These are phyloP conservation scores for Cytospora mali DNA, from an alignment of 2,329 filamentous ascomycete species.

Conservation along the genomic window DNA sequence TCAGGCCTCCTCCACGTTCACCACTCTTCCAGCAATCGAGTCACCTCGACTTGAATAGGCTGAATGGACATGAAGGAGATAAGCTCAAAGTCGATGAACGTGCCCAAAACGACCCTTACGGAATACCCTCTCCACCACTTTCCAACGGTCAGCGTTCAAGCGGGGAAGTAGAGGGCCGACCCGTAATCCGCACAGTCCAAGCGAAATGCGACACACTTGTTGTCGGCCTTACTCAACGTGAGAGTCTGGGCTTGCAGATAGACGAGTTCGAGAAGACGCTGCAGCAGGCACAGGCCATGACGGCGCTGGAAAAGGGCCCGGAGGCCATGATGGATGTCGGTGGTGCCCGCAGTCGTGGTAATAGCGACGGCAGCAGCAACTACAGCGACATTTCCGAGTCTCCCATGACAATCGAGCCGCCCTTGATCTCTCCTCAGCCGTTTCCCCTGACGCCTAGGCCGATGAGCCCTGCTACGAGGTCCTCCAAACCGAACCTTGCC, in stretches of 20 bases:
- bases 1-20: conserved; percentile 13
- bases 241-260: conserved; percentile 53
- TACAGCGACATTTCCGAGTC: conserved; percentile 27
- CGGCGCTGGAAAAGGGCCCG: conserved; percentile 21
- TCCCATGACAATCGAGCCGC: conserved; percentile 24
- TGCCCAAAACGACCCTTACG: conserved; percentile 20
- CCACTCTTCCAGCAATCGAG: conserved; percentile 24
- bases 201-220: conserved; percentile 56
- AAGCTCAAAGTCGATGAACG: conserved; percentile 11
- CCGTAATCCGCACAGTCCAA: conserved; percentile 51
- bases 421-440: conserved; percentile 25
- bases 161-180: conserved; percentile 37
- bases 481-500: not conserved
- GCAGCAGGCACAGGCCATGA: conserved; percentile 34
- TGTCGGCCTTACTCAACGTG: conserved; percentile 47
- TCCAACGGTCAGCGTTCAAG: conserved; percentile 40
- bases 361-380: conserved; percentile 28
- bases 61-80: not conserved
- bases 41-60: conserved; percentile 12
- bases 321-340: not conserved
- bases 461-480: conserved; percentile 3
- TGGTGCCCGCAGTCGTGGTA: conserved; percentile 20
- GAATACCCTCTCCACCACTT: conserved; percentile 40
- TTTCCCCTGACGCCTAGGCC: conserved; percentile 25
- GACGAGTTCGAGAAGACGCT: conserved; percentile 43